Conservation (phyloP, 805 yeast species). For the Myxozyma mucilagina region DNA sequence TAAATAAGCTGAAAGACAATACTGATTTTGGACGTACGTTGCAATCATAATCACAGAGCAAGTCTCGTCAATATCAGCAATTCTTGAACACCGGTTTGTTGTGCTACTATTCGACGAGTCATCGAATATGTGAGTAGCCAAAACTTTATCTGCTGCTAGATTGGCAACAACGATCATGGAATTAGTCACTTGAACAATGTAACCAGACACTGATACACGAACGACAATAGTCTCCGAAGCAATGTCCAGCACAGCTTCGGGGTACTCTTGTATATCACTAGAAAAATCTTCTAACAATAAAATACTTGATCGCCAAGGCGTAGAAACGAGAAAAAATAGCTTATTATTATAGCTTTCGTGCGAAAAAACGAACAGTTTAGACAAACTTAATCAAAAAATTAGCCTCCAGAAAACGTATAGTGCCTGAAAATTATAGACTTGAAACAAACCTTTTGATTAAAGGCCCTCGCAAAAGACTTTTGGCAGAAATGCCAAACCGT, state of each 20-base stretch:
- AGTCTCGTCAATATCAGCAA: slow-evolving; percentile 14
- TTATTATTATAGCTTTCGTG: slow-evolving; percentile 1
- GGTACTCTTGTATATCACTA: not conserved
- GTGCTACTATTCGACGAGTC: not conserved
- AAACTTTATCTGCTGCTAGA: not conserved
- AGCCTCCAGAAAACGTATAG: not conserved
- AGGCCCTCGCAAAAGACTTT: slow-evolving; percentile 12
- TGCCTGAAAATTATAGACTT: not conserved
- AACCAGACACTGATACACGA: slow-evolving; percentile 3
- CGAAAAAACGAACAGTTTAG: slow-evolving; percentile 11
- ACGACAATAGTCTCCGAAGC: slow-evolving; percentile 9
- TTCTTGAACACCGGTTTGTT: not conserved
- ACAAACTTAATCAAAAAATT: not conserved
- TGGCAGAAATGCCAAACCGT: slow-evolving; percentile 20
- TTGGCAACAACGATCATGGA: slow-evolving; percentile 5
- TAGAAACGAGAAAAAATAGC: not conserved
- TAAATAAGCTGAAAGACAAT: not conserved
- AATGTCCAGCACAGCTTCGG: not conserved
- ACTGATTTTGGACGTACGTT: not conserved
- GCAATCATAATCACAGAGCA: slow-evolving; percentile 4
- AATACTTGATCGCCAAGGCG: slow-evolving; percentile 14
- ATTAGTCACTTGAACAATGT: slow-evolving; percentile 14
- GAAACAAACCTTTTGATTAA: slow-evolving; percentile 2
- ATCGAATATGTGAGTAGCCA: not conserved
- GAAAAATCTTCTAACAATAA: not conserved